Conservation (phyloP, 2,329 filamentous ascomycete species). For the Ceratocystiopsis minuta region DNA sequence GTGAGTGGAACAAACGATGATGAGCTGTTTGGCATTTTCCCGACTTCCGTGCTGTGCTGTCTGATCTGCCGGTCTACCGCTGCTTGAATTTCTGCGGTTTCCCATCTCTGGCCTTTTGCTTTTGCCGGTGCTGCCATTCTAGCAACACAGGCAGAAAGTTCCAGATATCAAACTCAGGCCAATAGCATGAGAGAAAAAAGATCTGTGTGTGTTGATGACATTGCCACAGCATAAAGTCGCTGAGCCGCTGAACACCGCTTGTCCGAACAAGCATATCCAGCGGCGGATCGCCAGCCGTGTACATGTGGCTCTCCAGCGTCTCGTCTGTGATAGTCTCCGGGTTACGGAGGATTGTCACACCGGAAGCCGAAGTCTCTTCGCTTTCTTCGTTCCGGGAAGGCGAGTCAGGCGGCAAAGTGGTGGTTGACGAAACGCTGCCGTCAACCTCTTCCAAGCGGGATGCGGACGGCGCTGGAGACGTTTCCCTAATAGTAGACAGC, state of each 20-base stretch:
- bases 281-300: slow-evolving; percentile 71
- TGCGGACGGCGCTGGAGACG: slow-evolving; percentile 25
- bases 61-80: slow-evolving; percentile 3
- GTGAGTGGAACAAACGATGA: too few relatives aligned
- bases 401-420: slow-evolving; percentile 35
- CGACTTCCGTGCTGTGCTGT: background rate
- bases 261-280: slow-evolving; percentile 83
- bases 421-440: slow-evolving; percentile 41
- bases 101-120: slow-evolving; percentile 35
- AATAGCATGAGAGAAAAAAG: slow-evolving; percentile 78
- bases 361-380: background rate
- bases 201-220: slow-evolving; percentile 85
- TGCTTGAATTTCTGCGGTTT: slow-evolving; percentile 21
- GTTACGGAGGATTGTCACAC: slow-evolving; percentile 36
- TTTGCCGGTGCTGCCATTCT: slow-evolving; percentile 64
- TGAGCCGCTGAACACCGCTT: slow-evolving; percentile 79
- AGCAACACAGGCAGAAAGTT: slow-evolving; percentile 81
- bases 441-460: slow-evolving; percentile 29
- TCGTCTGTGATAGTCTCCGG: slow-evolving; percentile 75
- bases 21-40: too few relatives aligned
- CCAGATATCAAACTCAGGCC: slow-evolving; percentile 93
- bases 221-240: slow-evolving; percentile 99
- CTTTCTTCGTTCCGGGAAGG: slow-evolving; percentile 21
- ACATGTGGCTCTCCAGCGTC: slow-evolving; percentile 71
- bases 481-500: slow-evolving; percentile 30